Base-by-base conservation (phyloP, 495 filamentous ascomycete species). In the Penicillium paradoxum region DNA sequence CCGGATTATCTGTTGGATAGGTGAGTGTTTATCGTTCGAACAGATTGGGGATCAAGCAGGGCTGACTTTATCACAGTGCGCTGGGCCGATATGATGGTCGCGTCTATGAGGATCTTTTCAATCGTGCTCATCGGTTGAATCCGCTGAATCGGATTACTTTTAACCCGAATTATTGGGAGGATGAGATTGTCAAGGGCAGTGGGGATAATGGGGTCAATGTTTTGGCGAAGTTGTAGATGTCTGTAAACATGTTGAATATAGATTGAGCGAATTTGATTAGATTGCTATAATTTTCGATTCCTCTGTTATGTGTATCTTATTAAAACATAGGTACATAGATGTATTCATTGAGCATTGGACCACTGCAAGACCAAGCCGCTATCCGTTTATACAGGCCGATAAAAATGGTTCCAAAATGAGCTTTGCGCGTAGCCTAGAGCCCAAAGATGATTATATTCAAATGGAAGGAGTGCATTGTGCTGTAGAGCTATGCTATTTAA, bases 81-180 rank as follows among this genome's bases (percentile, higher is more conserved):
- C 65, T 79, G 4, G 75, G 75, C 11, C 61, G 73, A 24, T 71
- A 67, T 51, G 73, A 78, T 56, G 76, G 76, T 1, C 70, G 65
- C 25, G 75, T 77, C 7, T 79, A 79, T 50, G 75, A 78, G 51
- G 74, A 79, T 45, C 56, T 79, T 19, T 78, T 66, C 53, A 67
- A 75, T 34, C 54, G 70, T 4, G 74, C 73, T 4, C 75, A 79
- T 59, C 60, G 72, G 22, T 49, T 73, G 49, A 78, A 79, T 51
- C 74, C 75, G 4, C 54, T 79, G 47, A 77, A 78, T 48, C 50
- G 54, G 53, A 58, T 71, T 14, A 78, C 73, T 0, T 74, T 78
- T 56, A 77, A 79, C 51, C 68, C 67, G 3, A 65, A 77, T 56
- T 78, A 74, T 59, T 71, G 66, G 73, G 72, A 71, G 37, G 74